Conservation (phyloP, 352 stramenopile species). For the Halophytophthora batemanensis region DNA sequence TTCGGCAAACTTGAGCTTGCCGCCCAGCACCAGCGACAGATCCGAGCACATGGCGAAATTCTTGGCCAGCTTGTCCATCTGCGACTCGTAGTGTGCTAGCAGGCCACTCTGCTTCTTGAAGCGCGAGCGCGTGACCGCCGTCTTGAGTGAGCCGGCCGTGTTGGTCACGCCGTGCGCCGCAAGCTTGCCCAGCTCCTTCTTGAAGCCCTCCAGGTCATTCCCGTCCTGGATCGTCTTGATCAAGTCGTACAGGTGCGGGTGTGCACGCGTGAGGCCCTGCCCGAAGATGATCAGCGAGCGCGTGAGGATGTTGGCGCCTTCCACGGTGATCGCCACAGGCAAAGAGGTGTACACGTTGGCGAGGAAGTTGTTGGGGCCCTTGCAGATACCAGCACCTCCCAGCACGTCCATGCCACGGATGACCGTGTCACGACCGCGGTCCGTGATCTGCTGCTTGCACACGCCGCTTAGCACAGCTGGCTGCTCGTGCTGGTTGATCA, state of each 20-base stretch:
- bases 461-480: constrained; percentile 97
- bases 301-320: constrained; percentile 98
- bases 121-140: constrained; percentile 89
- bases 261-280: constrained; percentile 96
- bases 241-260: constrained; percentile 97
- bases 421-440: constrained; percentile 93
- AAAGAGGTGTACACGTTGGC: constrained; percentile 95
- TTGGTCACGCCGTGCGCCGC: constrained; percentile 93
- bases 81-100: constrained; percentile 95
- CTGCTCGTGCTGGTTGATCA: constrained; percentile 99
- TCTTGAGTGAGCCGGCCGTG: constrained; percentile 86
- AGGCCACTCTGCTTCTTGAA: constrained; percentile 87
- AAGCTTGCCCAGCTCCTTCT: constrained; percentile 94
- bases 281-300: constrained; percentile 97
- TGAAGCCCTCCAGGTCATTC: constrained; percentile 92
- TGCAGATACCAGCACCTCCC: constrained; percentile 96
- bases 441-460: constrained; percentile 99
- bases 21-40: constrained; percentile 95
- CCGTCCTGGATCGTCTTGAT: constrained; percentile 96
- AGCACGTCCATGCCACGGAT: constrained; percentile 98
- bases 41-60: constrained; percentile 97
- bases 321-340: constrained; percentile 97
- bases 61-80: constrained; percentile 94
- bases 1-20: constrained; percentile 98
- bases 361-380: constrained; percentile 96